Percentiles rank a stretch among this genome's conserved stretches.
Evolutionary conservation across 169 alveolate genomes (phyloP).

Genomic region (Plasmodium vinckei): DNA sequence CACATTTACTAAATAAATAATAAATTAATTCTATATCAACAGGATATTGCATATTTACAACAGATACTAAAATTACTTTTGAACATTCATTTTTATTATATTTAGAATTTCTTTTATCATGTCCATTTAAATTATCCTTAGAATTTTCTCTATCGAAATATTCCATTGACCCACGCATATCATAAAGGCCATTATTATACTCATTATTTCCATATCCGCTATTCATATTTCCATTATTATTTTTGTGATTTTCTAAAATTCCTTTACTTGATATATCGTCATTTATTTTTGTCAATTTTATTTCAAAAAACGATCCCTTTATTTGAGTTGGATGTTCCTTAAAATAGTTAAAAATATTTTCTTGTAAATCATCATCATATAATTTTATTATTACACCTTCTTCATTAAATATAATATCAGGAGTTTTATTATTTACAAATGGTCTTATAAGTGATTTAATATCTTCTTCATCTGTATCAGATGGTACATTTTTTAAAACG

Average conservation of each 20-base stretch:
- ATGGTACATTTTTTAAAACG: conserved; percentile 40
- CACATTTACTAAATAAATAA: conserved; percentile 80
- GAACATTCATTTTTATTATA: conserved; percentile 51
- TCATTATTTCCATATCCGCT: background rate
- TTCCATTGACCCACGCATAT: background rate
- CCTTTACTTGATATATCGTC: conserved; percentile 4
- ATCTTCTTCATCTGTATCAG: conserved; percentile 65
- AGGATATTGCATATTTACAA: conserved; percentile 79
- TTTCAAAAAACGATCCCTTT: conserved; percentile 48
- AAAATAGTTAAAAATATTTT: conserved; percentile 46
- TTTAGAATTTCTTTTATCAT: conserved; percentile 24
- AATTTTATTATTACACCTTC: conserved; percentile 56
- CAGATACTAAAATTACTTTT: conserved; percentile 79
- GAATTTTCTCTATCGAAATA: background rate
- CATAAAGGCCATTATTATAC: background rate
- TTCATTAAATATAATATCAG: conserved; percentile 33
- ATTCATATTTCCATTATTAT: background rate
- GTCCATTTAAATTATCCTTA: background rate
- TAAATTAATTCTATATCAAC: conserved; percentile 84
- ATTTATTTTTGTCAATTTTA: conserved; percentile 20
- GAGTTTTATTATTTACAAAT: conserved; percentile 37
- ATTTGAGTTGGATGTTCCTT: conserved; percentile 69
- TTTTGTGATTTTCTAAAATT: background rate
- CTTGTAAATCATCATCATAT: conserved; percentile 59
- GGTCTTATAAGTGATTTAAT: conserved; percentile 67